These are phyloP conservation scores for Cadophora malorum DNA, from an alignment of 2,329 filamentous ascomycete species.

Conservation along the genomic window DNA sequence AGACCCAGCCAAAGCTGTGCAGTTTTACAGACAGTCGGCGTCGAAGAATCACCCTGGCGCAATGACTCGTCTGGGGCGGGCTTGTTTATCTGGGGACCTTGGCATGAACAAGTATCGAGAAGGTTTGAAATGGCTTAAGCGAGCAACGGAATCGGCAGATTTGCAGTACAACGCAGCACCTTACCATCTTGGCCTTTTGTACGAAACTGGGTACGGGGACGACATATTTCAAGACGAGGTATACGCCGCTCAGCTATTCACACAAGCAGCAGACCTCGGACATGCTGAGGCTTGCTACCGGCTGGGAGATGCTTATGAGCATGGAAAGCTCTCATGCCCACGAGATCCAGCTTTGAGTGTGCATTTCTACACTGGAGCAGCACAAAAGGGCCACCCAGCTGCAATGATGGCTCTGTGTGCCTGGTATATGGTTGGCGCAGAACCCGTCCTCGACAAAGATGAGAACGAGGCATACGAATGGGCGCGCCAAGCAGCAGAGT, in stretches of 20 bases:
- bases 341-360: conserved; percentile 91
- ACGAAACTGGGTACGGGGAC: conserved; percentile 91
- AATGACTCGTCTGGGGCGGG: conserved; percentile 89
- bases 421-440: conserved; percentile 97
- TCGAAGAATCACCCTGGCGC: conserved; percentile 95
- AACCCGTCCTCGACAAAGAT: conserved; percentile 90
- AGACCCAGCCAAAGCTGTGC: conserved; percentile 88
- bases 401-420: conserved; percentile 99
- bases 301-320: conserved; percentile 96
- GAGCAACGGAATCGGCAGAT: conserved; percentile 89
- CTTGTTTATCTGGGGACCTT: conserved; percentile 88
- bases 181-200: conserved; percentile 86
- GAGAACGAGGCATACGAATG: conserved; percentile 97
- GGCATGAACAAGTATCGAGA: conserved; percentile 86
- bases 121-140: conserved; percentile 95
- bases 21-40: conserved; percentile 89
- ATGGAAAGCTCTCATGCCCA: conserved; percentile 85
- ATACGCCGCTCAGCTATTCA: conserved; percentile 93
- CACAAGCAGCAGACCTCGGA: conserved; percentile 89
- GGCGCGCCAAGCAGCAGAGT: conserved; percentile 84
- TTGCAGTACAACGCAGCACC: conserved; percentile 90
- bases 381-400: conserved; percentile 79
- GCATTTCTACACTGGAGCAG: conserved; percentile 95
- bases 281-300: conserved; percentile 85
- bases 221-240: conserved; percentile 90